Evolutionary conservation across 345 rosid species (phyloP), one percentile per base, ranked within the genome.

Genomic region (Linum usitatissimum): DNA sequence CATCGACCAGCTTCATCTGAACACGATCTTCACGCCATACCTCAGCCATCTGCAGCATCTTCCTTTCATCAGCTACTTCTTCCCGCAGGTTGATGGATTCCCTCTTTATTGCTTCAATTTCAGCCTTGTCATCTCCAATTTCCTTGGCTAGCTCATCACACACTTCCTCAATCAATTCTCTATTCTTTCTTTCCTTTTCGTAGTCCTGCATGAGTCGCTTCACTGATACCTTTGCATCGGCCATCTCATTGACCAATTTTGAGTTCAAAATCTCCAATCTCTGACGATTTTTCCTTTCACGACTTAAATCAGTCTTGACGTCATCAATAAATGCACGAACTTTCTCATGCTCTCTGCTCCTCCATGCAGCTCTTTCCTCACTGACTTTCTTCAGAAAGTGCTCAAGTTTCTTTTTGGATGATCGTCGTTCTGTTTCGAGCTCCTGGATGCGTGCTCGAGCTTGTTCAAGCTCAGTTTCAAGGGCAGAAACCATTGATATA

Each of bases 21-120:
- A 88, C 95, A 57, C 95, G 95, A 71, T 90, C 95, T 79, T 90
- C 97, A 39, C 95, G 93, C 97, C 97, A 90, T 13, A 90, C 95
- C 77, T 90, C 97, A 7, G 97, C 97, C 93, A 87, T 90, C 79
- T 90, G 97, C 69, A 87, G 73, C 95, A 90, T 90, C 71, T 77
- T 84, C 78, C 97, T 82, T 72, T 90, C 97, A 30, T 90, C 90
- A 0, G 87, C 97, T 6, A 79, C 80, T 57, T 90, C 93, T 66
- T 84, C 93, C 30, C 79, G 70, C 6, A 84, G 81, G 70, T 72
- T 80, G 84, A 82, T 77, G 9, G 81, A 74, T 53, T 90, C 95
- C 67, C 81, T 79, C 73, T 84, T 85, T 57, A 87, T 40, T 64
- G 75, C 79, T 70, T 90, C 95, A 53, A 82, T 77, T 74, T 90